Percentiles rank a stretch among this genome's conserved stretches.
These are phyloP conservation scores for Rhizopogon parksii DNA, from an alignment of 1,284 basidiomycete species.

Conservation along the genomic window DNA sequence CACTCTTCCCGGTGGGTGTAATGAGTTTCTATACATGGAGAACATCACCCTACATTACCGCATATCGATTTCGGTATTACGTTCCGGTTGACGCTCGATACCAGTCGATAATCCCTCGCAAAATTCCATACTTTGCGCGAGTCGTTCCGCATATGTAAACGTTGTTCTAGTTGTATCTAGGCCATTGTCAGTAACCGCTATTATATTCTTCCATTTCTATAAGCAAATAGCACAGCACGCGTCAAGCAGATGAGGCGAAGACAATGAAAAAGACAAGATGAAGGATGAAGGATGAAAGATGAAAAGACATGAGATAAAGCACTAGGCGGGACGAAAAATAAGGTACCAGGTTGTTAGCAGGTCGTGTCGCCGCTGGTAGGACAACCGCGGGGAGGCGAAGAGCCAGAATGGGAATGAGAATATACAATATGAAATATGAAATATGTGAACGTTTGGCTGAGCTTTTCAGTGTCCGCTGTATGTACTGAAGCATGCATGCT, in stretches of 20 bases:
- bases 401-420: slow-evolving; percentile 1
- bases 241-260: not conserved
- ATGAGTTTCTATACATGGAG: too few relatives aligned
- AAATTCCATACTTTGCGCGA: too few relatives aligned
- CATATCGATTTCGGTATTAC: too few relatives aligned
- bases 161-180: too few relatives aligned
- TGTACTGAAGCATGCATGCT: slow-evolving; percentile 5
- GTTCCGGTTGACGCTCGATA: too few relatives aligned
- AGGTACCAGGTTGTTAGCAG: not conserved
- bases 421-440: not conserved
- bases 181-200: too few relatives aligned
- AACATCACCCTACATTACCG: too few relatives aligned
- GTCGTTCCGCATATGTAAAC: too few relatives aligned
- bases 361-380: not conserved
- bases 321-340: not conserved
- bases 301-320: not conserved
- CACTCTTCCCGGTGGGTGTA: too few relatives aligned
- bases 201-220: too few relatives aligned
- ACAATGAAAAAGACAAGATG: not conserved
- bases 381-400: not conserved
- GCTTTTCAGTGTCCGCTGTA: slow-evolving; percentile 5
- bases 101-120: too few relatives aligned
- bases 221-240: not conserved
- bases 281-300: slow-evolving; percentile 2
- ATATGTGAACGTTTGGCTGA: not conserved